These are phyloP conservation scores for Schizophyllum amplum DNA, from an alignment of 1,284 basidiomycete genomes.

Conservation along the genomic window DNA sequence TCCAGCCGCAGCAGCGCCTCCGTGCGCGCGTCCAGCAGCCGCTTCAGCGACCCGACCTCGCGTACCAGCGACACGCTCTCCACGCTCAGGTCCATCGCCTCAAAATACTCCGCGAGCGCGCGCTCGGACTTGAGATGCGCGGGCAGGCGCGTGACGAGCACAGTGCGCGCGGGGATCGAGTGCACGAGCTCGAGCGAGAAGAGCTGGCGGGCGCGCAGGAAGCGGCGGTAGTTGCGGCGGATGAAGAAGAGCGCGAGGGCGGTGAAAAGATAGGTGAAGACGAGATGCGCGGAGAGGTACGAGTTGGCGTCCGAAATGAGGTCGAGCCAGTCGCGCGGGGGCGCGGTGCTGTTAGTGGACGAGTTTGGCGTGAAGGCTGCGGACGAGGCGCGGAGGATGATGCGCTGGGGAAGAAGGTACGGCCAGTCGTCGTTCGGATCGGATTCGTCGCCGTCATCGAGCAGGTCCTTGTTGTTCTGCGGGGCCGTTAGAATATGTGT, in stretches of 20 bases:
- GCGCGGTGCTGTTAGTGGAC: conserved; percentile 24
- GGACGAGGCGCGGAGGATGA: conserved; percentile 8
- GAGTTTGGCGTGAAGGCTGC: conserved; percentile 19
- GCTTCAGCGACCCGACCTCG: conserved; percentile 70
- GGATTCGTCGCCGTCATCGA: conserved; percentile 57
- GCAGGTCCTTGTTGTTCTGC: conserved; percentile 48
- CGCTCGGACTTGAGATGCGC: conserved; percentile 77
- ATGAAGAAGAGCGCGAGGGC: conserved; percentile 79
- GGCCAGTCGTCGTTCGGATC: conserved; percentile 21
- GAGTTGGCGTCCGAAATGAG: conserved; percentile 81
- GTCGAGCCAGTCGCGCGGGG: conserved; percentile 66
- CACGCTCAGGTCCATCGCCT: conserved; percentile 71
- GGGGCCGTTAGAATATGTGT: background rate
- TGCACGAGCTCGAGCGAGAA: conserved; percentile 93
- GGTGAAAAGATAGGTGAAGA: conserved; percentile 93
- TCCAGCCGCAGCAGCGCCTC: conserved; percentile 75
- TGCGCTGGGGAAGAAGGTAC: conserved; percentile 4
- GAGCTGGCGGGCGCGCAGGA: conserved; percentile 87
- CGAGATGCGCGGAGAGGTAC: conserved; percentile 79
- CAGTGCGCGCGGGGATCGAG: conserved; percentile 88
- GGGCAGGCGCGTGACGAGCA: conserved; percentile 83
- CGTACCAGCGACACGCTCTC: conserved; percentile 89
- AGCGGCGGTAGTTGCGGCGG: conserved; percentile 83
- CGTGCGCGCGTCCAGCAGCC: conserved; percentile 72
- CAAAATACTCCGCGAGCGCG: conserved; percentile 89